Evolutionary conservation across 108 stramenopile species (phyloP).

Genomic region (Hondaea fermentalgiana): DNA sequence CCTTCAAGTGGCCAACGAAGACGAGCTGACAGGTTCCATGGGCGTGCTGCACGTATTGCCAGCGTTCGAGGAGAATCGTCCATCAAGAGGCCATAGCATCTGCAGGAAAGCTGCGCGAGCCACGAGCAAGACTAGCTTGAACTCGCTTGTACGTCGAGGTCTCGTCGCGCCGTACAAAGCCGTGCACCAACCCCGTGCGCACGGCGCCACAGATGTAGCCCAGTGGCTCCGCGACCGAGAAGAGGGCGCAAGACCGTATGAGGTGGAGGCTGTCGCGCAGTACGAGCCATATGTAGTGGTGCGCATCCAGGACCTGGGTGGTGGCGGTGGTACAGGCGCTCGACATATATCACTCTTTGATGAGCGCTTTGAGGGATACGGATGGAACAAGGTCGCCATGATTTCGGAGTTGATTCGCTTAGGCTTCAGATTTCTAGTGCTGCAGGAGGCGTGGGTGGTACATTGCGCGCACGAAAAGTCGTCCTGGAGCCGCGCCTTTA

Average conservation of each 20-base stretch:
- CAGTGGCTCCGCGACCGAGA: not conserved
- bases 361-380: not conserved
- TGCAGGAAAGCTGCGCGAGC: not conserved
- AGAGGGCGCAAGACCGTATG: not conserved
- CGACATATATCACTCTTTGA: not conserved
- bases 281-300: not conserved
- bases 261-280: not conserved
- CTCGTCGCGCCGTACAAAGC: not conserved
- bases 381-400: slow-evolving; percentile 4
- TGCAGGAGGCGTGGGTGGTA: not conserved
- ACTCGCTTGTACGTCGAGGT: not conserved
- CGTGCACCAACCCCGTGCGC: not conserved
- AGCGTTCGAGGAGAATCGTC: not conserved
- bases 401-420: not conserved
- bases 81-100: not conserved
- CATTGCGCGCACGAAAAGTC: slow-evolving; percentile 13
- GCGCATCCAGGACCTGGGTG: not conserved
- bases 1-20: too few relatives aligned
- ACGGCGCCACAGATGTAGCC: not conserved
- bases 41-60: not conserved
- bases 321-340: not conserved
- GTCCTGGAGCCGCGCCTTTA: not conserved
- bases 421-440: not conserved
- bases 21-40: too few relatives aligned
- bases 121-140: not conserved